Base-by-base conservation (phyloP, 176 grass and related monocot genomes). In the Triticum timopheevii region DNA sequence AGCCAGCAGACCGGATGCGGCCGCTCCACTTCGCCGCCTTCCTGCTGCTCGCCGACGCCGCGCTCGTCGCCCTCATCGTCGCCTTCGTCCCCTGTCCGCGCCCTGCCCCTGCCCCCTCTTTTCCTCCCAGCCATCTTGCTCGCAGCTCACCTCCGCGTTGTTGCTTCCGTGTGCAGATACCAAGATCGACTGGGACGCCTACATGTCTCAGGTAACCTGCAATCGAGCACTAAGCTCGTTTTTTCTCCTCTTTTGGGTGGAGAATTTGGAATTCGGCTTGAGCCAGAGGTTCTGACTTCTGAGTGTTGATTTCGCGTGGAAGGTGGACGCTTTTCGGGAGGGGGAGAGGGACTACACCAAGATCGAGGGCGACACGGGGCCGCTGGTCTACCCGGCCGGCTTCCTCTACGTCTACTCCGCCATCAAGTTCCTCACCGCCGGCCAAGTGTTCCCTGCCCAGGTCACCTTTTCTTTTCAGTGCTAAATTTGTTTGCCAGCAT, bases 111-210 rank as follows among this genome's bases (percentile, higher is more conserved):
- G 49, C 65, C 3, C 58, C 30, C 52, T 34, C 34, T 66, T 16
- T 19, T 38, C 17, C 28, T 88, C 10, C 22, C 11, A 33, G 22
- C 6, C 13, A 30, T 38, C 59, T 23, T 12, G 23, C 44, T 5
- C 20, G 5, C 10, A 7, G 20, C 73, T 90, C 8, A 82, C 73
- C 31, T 58, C 36, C 36, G 23, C 4, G 61, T 69, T 42, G n/a
- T 25, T 85, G 63, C 80, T 85, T 49, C 79, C 10, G 2, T 61
- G 5, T 80, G 85, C 80, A 96, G 97, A 98, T 88, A 98, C 93
- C 40, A 96, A 98, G 94, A 96, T 98, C 79, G 97, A 98, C 85
- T 93, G 93, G 93, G 90, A 98, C 77, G 94, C 97, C 42, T 98
- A 98, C 92, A 98, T 98, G 92, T 94, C 97, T 69, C 97, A 98